phyloP scores from a whole-genome alignment of 2,329 filamentous ascomycete species.

The Fusarium sp. region DNA sequence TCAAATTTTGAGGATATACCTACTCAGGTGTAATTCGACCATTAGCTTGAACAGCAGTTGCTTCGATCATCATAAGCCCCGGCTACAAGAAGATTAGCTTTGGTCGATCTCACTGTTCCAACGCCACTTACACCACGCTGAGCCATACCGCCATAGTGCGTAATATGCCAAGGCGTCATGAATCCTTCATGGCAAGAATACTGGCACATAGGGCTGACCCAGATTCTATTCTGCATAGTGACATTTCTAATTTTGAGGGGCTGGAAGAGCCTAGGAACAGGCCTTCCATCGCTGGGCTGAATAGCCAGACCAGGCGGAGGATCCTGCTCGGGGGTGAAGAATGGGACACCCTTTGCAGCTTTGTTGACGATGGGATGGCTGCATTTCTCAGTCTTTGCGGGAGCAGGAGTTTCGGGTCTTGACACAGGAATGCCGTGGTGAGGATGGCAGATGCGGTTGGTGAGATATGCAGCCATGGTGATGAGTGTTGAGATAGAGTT shows the following conservation, averaged over 20 bases:
- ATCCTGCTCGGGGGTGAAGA: slow-evolving; percentile 59
- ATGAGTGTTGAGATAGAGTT: neutral
- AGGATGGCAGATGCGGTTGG: slow-evolving; percentile 41
- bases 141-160: slow-evolving; percentile 78
- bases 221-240: slow-evolving; percentile 58
- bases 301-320: slow-evolving; percentile 57
- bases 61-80: slow-evolving; percentile 74
- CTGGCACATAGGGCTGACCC: slow-evolving; percentile 60
- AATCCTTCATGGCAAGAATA: slow-evolving; percentile 64
- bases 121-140: slow-evolving; percentile 66
- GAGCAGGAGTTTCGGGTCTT: slow-evolving; percentile 34
- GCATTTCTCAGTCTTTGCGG: slow-evolving; percentile 38
- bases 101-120: slow-evolving; percentile 27
- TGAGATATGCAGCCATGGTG: slow-evolving; percentile 44
- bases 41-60: slow-evolving; percentile 72
- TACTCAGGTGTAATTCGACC: slow-evolving; percentile 77
- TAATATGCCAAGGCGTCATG: slow-evolving; percentile 76
- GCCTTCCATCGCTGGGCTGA: slow-evolving; percentile 55
- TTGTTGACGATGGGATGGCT: slow-evolving; percentile 36
- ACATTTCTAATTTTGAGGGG: slow-evolving; percentile 59
- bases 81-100: slow-evolving; percentile 47
- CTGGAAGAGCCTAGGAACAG: slow-evolving; percentile 62
- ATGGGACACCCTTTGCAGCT: slow-evolving; percentile 52
- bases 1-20: neutral
- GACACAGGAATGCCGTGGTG: slow-evolving; percentile 44